Evolutionary conservation across 257 asterid genomes (phyloP).

Genomic region (Lithospermum erythrorhizon): DNA sequence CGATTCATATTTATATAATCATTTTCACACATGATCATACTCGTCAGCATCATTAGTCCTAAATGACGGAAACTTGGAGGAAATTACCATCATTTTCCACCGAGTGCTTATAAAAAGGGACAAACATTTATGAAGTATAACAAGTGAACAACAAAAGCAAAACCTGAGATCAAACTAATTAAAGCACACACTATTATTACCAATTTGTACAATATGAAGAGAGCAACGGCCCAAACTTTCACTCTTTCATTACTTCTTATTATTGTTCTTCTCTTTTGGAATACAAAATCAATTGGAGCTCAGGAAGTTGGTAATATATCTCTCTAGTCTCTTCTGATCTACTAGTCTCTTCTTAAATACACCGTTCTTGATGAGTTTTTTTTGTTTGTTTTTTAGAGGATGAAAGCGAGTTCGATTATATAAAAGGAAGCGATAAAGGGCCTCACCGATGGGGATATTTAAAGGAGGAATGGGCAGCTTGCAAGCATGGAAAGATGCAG

Average conservation of each 20-base stretch:
- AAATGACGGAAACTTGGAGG: too few species aligned
- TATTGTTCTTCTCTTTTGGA: constrained; percentile 18
- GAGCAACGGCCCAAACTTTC: not conserved
- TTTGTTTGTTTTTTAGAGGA: constrained; percentile 20
- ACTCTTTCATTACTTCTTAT: constrained; percentile 12
- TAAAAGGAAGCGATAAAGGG: constrained; percentile 30
- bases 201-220: too few species aligned
- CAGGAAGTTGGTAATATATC: constrained; percentile 52
- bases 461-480: constrained; percentile 55
- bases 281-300: constrained; percentile 23
- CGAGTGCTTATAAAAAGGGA: too few species aligned
- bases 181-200: too few species aligned
- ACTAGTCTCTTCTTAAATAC: too few species aligned
- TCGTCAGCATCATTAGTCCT: too few species aligned
- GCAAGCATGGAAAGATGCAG: constrained; percentile 43
- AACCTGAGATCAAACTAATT: not conserved
- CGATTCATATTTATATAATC: too few species aligned
- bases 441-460: constrained; percentile 57
- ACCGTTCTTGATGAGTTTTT: not conserved
- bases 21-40: too few species aligned
- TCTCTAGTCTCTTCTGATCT: too few species aligned
- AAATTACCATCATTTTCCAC: too few species aligned
- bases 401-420: constrained; percentile 48
- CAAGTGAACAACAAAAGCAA: not conserved
- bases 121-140: too few species aligned